phyloP scores from a whole-genome alignment of 805 yeast species.

The Pichia nakasei region DNA sequence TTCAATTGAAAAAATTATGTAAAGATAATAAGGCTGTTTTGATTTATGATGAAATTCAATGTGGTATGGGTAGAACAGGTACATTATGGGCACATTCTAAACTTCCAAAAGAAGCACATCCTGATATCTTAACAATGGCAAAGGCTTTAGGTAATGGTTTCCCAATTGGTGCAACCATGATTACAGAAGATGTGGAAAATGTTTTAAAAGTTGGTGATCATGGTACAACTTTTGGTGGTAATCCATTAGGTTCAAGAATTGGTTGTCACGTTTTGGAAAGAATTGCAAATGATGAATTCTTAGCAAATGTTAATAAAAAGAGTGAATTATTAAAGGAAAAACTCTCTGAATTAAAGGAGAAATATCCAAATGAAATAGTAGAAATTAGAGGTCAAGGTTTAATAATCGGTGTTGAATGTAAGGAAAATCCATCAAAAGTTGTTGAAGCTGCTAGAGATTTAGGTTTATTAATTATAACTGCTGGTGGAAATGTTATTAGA shows the following conservation, averaged over 20 bases:
- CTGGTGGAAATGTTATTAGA: conserved; percentile 86
- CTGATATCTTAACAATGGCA: conserved; percentile 90
- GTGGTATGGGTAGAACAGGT: conserved; percentile 93
- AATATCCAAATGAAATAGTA: conserved; percentile 51
- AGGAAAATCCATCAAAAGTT: conserved; percentile 52
- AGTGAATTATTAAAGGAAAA: conserved; percentile 47
- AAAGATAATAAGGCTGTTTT: conserved; percentile 60
- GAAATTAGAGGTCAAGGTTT: conserved; percentile 86
- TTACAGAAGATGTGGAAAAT: conserved; percentile 68
- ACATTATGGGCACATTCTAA: conserved; percentile 85
- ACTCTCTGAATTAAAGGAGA: conserved; percentile 40
- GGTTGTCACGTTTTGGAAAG: conserved; percentile 68
- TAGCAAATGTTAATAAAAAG: conserved; percentile 50
- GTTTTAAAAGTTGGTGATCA: conserved; percentile 85
- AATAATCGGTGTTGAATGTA: conserved; percentile 74
- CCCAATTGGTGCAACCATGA: conserved; percentile 92
- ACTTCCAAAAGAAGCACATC: conserved; percentile 74
- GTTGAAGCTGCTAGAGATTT: conserved; percentile 62
- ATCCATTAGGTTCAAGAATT: conserved; percentile 82
- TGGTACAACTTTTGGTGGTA: conserved; percentile 97
- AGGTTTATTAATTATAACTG: conserved; percentile 81
- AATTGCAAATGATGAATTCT: conserved; percentile 52
- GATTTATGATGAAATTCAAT: conserved; percentile 93
- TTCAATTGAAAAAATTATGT: conserved; percentile 59
- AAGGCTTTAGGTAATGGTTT: conserved; percentile 95